Percentiles rank a stretch among this genome's conserved stretches.
Conservation (phyloP, 164 flowering plant genomes). For the Berberis vulgaris region DNA sequence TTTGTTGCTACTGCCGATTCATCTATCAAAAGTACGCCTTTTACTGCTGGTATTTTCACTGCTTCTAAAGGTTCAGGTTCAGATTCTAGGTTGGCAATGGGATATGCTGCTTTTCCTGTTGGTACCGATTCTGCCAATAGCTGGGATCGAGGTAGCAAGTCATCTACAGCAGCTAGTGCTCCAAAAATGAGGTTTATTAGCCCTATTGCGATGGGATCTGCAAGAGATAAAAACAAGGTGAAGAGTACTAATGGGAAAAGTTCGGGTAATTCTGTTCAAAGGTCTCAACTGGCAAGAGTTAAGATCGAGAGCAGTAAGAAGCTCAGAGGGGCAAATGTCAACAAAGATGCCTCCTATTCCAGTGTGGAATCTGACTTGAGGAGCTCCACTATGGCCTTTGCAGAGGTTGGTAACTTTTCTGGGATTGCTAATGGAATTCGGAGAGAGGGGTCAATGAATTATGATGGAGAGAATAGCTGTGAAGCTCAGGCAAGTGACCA, state of each 20-base stretch:
- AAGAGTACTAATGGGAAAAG: conserved; percentile 35
- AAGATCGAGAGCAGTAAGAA: conserved; percentile 45
- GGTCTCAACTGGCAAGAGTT: conserved; percentile 28
- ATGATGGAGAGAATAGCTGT: conserved; percentile 36
- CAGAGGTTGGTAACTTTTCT: conserved; percentile 26
- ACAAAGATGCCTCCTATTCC: conserved; percentile 63
- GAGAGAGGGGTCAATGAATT: conserved; percentile 24
- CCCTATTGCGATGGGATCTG: conserved; percentile 16
- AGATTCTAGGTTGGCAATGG: conserved; percentile 32
- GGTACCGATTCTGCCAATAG: conserved; percentile 58
- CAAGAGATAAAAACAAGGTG: conserved; percentile 30
- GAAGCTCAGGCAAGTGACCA: conserved; percentile 31
- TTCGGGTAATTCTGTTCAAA: conserved; percentile 23
- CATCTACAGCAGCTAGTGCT: conserved; percentile 75
- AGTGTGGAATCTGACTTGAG: conserved; percentile 77
- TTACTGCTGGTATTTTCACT: conserved; percentile 6
- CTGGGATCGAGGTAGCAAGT: conserved; percentile 66
- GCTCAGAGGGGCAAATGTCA: conserved; percentile 49
- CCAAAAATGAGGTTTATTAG: conserved; percentile 33
- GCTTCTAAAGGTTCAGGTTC: conserved; percentile 19
- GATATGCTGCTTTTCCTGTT: conserved; percentile 26
- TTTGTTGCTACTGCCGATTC: conserved; percentile 34
- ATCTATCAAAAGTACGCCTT: background rate
- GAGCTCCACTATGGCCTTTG: conserved; percentile 50
- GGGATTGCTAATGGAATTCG: conserved; percentile 34